Conservation (phyloP, 148 eudicot genomes). For the Chenopodium album region DNA sequence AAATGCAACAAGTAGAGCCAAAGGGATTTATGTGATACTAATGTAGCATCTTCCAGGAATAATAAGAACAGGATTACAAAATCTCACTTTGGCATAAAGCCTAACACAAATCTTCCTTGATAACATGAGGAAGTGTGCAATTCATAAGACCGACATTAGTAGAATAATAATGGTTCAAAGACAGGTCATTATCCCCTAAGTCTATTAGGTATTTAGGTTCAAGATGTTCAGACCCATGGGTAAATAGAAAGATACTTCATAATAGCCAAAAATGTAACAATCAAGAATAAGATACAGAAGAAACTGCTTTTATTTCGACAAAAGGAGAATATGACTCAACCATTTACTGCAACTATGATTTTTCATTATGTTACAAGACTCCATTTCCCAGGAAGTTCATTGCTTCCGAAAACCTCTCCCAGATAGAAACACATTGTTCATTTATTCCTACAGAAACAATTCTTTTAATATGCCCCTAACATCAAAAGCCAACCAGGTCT, state of each 20-base stretch:
- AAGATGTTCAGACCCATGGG: too few species aligned
- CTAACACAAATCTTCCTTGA: background rate
- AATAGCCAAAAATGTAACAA: background rate
- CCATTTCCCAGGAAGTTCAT: background rate
- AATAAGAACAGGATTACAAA: background rate
- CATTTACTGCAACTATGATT: background rate
- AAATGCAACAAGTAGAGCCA: background rate
- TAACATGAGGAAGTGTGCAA: background rate
- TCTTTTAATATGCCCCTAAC: background rate
- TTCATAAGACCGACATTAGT: background rate
- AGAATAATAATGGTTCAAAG: background rate
- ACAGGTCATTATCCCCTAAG: background rate
- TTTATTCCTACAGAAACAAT: background rate
- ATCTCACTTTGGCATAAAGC: background rate
- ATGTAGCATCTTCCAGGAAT: background rate
- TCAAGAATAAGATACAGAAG: background rate
- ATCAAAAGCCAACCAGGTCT: background rate
- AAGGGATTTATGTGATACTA: background rate
- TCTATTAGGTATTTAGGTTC: background rate
- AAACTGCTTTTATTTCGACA: background rate
- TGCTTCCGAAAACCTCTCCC: background rate
- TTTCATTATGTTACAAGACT: background rate
- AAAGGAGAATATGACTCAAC: background rate
- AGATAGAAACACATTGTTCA: background rate
- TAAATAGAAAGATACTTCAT: background rate